These are phyloP conservation scores for Phytophthora megakarya DNA, from an alignment of 352 stramenopile species.

Conservation along the genomic window DNA sequence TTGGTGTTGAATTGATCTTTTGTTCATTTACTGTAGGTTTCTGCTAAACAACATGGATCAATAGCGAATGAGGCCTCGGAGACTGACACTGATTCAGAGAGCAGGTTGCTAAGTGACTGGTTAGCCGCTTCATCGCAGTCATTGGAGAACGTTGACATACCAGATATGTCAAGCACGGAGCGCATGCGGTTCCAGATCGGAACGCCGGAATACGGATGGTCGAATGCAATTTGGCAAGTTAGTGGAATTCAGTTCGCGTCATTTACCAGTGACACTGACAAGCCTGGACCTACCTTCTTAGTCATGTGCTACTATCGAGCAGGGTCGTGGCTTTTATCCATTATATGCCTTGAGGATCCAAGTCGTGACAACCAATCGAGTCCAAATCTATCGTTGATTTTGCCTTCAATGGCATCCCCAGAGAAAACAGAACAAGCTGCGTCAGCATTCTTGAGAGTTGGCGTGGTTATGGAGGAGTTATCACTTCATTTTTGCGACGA, in stretches of 20 bases:
- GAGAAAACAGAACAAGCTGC: slow-evolving; percentile 3
- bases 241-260: slow-evolving; percentile 84
- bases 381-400: slow-evolving; percentile 14
- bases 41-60: slow-evolving; percentile 12
- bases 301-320: slow-evolving; percentile 70
- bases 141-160: neutral
- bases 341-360: slow-evolving; percentile 70
- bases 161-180: slow-evolving; percentile 14
- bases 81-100: slow-evolving; percentile 6
- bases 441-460: slow-evolving; percentile 42
- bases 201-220: slow-evolving; percentile 66
- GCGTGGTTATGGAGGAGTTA: slow-evolving; percentile 45
- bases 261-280: slow-evolving; percentile 31
- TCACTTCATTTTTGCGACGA: slow-evolving; percentile 75
- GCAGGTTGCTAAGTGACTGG: slow-evolving; percentile 39
- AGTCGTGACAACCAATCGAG: slow-evolving; percentile 18
- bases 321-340: slow-evolving; percentile 71
- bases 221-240: slow-evolving; percentile 81
- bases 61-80: slow-evolving; percentile 6
- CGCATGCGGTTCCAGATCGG: slow-evolving; percentile 73
- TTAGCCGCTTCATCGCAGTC: slow-evolving; percentile 35
- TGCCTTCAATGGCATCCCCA: slow-evolving; percentile 24
- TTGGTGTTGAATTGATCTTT: slow-evolving; percentile 4
- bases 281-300: slow-evolving; percentile 53
- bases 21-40: slow-evolving; percentile 20